Evolutionary conservation across 176 grass and related monocot species (phyloP).

Genomic region (Rhynchospora breviuscula): DNA sequence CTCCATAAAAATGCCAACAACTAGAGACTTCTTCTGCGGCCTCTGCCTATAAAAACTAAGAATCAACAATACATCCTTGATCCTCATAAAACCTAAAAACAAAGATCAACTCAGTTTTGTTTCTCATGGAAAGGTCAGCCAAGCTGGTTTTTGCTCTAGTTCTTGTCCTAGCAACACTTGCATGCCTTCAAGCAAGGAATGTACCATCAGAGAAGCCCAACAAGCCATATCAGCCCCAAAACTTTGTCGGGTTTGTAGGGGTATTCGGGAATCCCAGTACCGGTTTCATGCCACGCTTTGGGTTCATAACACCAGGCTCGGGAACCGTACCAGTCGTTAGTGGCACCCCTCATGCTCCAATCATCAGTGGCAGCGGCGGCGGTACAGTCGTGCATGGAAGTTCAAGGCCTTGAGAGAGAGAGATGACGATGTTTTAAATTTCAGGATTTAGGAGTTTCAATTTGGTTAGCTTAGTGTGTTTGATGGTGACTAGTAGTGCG

Average conservation of each 20-base stretch:
- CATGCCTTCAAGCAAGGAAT: not conserved
- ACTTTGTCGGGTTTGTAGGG: not conserved
- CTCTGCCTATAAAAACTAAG: not conserved
- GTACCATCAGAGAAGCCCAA: not conserved
- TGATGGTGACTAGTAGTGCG: no score
- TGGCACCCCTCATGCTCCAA: not conserved
- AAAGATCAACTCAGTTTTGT: not conserved
- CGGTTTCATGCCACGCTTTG: not conserved
- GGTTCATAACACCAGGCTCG: not conserved
- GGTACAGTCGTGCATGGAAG: not conserved
- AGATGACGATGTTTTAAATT: not conserved
- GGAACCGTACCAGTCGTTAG: not conserved
- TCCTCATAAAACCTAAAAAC: not conserved
- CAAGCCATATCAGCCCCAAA: not conserved
- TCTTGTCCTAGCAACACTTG: not conserved
- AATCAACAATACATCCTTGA: not conserved
- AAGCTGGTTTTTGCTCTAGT: not conserved
- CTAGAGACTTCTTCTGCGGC: not conserved
- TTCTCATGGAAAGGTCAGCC: not conserved
- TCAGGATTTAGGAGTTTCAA: not conserved
- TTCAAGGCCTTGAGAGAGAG: not conserved
- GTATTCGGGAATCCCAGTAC: not conserved
- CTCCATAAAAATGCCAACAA: not conserved
- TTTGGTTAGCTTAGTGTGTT: no score
- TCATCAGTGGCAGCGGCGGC: not conserved